Percentiles rank a stretch among this genome's conserved stretches.
Evolutionary conservation across 306 rosid species (phyloP).

Genomic region (Neltuma alba): DNA sequence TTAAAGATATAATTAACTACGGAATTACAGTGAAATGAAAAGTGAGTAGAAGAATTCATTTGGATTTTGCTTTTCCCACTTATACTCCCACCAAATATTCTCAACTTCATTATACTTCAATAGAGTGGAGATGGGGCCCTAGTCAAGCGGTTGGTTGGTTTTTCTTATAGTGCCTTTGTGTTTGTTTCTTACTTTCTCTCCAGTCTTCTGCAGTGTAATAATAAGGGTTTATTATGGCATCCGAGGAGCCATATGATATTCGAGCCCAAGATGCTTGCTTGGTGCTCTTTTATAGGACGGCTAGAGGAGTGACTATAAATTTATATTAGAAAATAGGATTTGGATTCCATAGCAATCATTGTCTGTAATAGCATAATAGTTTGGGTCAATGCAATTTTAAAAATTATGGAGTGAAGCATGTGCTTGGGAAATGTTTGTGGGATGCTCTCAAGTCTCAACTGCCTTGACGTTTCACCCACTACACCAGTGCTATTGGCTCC

Average conservation of each 20-base stretch:
- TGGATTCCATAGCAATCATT: conserved; percentile 33
- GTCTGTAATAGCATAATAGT: conserved; percentile 33
- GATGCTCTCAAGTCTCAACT: conserved; percentile 35
- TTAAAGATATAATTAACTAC: conserved; percentile 18
- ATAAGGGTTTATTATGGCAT: conserved; percentile 19
- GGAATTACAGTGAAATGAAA: conserved; percentile 27
- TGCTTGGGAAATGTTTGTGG: conserved; percentile 14
- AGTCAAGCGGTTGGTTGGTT: conserved; percentile 71
- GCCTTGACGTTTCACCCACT: conserved; percentile 43
- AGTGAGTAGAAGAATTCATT: conserved; percentile 35
- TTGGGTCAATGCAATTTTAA: conserved; percentile 15
- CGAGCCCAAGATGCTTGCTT: conserved; percentile 7
- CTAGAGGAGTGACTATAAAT: background rate
- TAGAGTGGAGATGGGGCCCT: conserved; percentile 46
- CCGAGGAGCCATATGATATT: conserved; percentile 18
- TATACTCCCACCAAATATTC: conserved; percentile 51
- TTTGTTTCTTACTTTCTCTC: conserved; percentile 45
- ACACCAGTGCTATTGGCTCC: background rate
- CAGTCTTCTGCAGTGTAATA: background rate
- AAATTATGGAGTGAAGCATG: conserved; percentile 34
- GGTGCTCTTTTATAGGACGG: conserved; percentile 17
- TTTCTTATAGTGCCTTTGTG: conserved; percentile 53
- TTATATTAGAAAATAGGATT: conserved; percentile 3
- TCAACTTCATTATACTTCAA: conserved; percentile 28
- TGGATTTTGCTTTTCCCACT: conserved; percentile 52